Conservation (phyloP, 2,329 filamentous ascomycete species). For the Aspergillus tamarii region DNA sequence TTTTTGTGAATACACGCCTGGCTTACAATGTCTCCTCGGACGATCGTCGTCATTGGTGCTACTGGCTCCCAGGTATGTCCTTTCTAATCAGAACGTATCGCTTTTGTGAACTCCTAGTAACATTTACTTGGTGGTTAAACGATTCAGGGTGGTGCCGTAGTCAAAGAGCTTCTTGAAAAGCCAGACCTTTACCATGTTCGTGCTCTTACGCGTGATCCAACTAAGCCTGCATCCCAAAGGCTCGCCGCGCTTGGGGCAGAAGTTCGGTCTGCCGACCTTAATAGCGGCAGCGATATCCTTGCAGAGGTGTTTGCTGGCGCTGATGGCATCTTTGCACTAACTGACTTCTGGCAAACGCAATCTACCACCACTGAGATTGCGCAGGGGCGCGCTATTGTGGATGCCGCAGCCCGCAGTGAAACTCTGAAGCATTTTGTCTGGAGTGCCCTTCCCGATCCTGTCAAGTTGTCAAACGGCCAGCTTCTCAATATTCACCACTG, state of each 20-base stretch:
- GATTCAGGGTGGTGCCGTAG: not conserved
- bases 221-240: not conserved
- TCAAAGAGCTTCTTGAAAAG: not conserved
- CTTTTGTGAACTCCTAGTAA: no score
- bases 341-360: not conserved
- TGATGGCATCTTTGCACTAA: not conserved
- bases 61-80: not conserved
- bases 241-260: not conserved
- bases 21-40: no score
- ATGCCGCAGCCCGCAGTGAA: not conserved
- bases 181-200: not conserved
- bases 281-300: not conserved
- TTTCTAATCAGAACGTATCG: no score
- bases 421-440: not conserved
- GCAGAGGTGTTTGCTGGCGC: not conserved
- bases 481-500: conserved; percentile 15
- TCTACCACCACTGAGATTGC: not conserved
- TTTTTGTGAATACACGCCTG: accelerated
- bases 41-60: not conserved
- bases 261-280: not conserved
- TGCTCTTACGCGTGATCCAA: not conserved
- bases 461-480: not conserved
- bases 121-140: not conserved
- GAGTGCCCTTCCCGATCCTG: not conserved
- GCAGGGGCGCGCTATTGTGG: not conserved